Evolutionary conservation across 2,329 filamentous ascomycete genomes (phyloP), one percentile per base, ranked within the genome.

Genomic region (Pseudogymnoascus sp.): DNA sequence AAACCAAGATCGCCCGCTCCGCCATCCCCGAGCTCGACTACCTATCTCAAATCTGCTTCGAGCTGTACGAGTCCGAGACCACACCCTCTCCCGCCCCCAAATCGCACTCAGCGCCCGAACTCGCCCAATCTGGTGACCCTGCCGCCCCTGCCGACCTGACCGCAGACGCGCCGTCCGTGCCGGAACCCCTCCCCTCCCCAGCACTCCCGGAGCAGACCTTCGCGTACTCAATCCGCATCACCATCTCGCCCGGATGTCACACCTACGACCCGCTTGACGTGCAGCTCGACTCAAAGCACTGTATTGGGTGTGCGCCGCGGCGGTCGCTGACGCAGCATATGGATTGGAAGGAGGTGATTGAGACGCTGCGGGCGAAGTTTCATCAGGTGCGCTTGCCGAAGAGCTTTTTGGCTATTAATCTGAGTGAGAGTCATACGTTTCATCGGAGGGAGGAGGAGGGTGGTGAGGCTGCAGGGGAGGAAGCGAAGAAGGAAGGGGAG

Each of bases 1-100:
- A 95, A 70, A 96, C 92, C 21, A 99, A 99, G 76, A 97, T 99
- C 70, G 88, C 90, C 67, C 88, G 95, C 35, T 92, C 90, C 68
- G 91, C 90, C 38, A 99, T 99, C 64, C 94, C 94, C 0, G 94
- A 99, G 74, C 84, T 99, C 33, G 94, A 99, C 72, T 99, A 99
- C 71, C 83, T 99, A 26, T 95, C 89, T 6, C 94, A 97, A 71
- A 97, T 99, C 70, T 95, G 90, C 73, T 99, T 99, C 67, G 94
- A 99, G 76, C 80, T 99, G 26, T 99, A 99, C 74, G 94, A 99
- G 73, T 92, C 90, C 13, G 90, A 94, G 73, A 92, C 91, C 65
- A 85, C 83, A 59, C 66, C 65, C 13, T 65, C 68, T 5, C 26
- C 30, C 2, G 21, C 15, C 1, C 55, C 55, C 5, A 57, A 57